These are phyloP conservation scores for Termitomyces sp. DNA, from an alignment of 768 basidiomycete species.

Conservation along the genomic window DNA sequence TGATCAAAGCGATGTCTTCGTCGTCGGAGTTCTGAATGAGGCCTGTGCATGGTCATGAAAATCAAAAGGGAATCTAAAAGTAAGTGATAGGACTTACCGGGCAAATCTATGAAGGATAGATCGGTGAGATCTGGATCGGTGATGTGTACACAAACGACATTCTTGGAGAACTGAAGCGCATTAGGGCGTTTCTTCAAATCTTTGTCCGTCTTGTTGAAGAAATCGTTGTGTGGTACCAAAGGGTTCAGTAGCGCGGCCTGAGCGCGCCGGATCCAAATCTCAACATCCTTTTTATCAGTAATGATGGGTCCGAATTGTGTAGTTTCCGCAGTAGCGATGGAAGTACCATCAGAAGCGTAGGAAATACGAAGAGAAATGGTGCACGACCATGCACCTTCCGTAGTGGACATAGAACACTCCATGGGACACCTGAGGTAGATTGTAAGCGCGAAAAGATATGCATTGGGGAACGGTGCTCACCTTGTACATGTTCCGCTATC, in stretches of 20 bases:
- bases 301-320: slow-evolving; percentile 39
- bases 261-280: slow-evolving; percentile 52
- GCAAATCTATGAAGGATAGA: slow-evolving; percentile 51
- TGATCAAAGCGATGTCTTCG: slow-evolving; percentile 40
- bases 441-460: background rate
- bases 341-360: slow-evolving; percentile 19
- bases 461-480: slow-evolving; percentile 20
- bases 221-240: slow-evolving; percentile 21
- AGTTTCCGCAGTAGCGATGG: slow-evolving; percentile 8
- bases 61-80: slow-evolving; percentile 8
- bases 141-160: slow-evolving; percentile 44
- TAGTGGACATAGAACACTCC: slow-evolving; percentile 46
- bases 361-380: slow-evolving; percentile 33
- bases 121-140: slow-evolving; percentile 42
- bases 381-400: slow-evolving; percentile 37
- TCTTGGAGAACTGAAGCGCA: slow-evolving; percentile 40
- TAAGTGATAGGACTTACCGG: slow-evolving; percentile 33
- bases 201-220: slow-evolving; percentile 19
- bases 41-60: slow-evolving; percentile 27
- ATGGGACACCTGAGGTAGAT: slow-evolving; percentile 41
- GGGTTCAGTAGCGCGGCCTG: slow-evolving; percentile 57
- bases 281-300: slow-evolving; percentile 39
- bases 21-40: slow-evolving; percentile 53
- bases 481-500: slow-evolving; percentile 60
- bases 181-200: slow-evolving; percentile 18